Evolutionary conservation across 2,329 filamentous ascomycete species (phyloP).

Genomic region (Fusarium oligoseptatum): DNA sequence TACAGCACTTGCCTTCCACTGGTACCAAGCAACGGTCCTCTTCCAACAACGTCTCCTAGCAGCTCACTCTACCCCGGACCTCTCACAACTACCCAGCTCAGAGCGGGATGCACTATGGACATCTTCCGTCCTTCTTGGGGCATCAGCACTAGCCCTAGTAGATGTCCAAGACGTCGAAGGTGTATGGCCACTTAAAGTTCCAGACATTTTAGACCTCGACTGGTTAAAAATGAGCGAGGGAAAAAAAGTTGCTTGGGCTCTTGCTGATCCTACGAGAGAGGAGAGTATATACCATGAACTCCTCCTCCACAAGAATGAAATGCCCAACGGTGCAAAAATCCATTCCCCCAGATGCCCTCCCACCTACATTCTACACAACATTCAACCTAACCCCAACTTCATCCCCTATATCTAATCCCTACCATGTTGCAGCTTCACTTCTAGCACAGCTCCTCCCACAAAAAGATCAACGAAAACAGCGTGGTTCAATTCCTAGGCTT

Average conservation of each 20-base stretch:
- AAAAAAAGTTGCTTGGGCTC: constrained; percentile 66
- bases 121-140: constrained; percentile 60
- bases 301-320: constrained; percentile 8
- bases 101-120: constrained; percentile 64
- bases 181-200: constrained; percentile 68
- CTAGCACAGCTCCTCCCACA: constrained; percentile 55
- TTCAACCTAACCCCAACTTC: constrained; percentile 44
- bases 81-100: constrained; percentile 45
- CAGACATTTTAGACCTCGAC: constrained; percentile 60
- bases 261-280: constrained; percentile 61
- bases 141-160: constrained; percentile 59
- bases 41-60: constrained; percentile 59
- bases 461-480: constrained; percentile 54
- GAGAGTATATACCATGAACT: constrained; percentile 62
- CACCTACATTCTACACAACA: constrained; percentile 48
- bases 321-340: constrained; percentile 21
- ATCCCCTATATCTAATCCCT: constrained; percentile 46
- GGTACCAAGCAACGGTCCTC: constrained; percentile 61
- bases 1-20: constrained; percentile 59
- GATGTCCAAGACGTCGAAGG: constrained; percentile 57
- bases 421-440: constrained; percentile 51
- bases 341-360: constrained; percentile 45
- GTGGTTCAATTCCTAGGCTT: constrained; percentile 62
- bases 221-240: constrained; percentile 71
- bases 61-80: constrained; percentile 40